These are phyloP conservation scores for Houttuynia cordata DNA, from an alignment of 164 flowering plant species.

Conservation along the genomic window DNA sequence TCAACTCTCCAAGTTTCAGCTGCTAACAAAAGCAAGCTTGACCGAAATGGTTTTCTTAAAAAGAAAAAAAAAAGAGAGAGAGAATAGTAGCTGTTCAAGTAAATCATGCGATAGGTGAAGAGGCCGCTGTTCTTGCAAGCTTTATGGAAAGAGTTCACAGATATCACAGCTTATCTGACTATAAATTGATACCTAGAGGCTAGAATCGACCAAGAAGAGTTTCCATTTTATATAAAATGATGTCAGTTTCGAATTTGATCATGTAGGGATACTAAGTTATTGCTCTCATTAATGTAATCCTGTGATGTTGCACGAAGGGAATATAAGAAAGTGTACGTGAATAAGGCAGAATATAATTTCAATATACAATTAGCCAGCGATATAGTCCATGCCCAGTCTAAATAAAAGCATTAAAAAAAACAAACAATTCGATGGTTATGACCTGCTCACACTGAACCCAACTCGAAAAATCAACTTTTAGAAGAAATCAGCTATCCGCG, in stretches of 20 bases:
- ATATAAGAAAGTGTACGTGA: neutral
- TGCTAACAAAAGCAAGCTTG: too few relatives aligned
- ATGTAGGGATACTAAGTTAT: slow-evolving; percentile 86
- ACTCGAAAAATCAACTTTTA: too few relatives aligned
- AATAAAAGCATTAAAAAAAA: neutral
- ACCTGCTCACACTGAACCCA: too few relatives aligned
- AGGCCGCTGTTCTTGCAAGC: too few relatives aligned
- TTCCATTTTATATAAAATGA: slow-evolving; percentile 92
- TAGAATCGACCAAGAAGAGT: slow-evolving; percentile 89
- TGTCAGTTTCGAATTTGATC: slow-evolving; percentile 94
- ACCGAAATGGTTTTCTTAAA: neutral
- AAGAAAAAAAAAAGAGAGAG: too few relatives aligned
- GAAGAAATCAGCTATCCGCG: too few relatives aligned
- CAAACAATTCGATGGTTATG: slow-evolving; percentile 16
- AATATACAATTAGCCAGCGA: neutral
- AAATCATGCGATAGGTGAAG: too few relatives aligned
- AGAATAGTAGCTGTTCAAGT: neutral
- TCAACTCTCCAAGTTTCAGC: too few relatives aligned
- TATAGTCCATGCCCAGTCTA: neutral
- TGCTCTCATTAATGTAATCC: slow-evolving; percentile 97
- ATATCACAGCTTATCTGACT: too few relatives aligned
- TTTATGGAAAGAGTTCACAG: too few relatives aligned
- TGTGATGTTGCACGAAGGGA: slow-evolving; percentile 14
- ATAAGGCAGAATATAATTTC: neutral
- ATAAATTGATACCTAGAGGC: slow-evolving; percentile 55